Base-by-base conservation (phyloP, 345 rosid genomes). In the Lumnitzera racemosa region DNA sequence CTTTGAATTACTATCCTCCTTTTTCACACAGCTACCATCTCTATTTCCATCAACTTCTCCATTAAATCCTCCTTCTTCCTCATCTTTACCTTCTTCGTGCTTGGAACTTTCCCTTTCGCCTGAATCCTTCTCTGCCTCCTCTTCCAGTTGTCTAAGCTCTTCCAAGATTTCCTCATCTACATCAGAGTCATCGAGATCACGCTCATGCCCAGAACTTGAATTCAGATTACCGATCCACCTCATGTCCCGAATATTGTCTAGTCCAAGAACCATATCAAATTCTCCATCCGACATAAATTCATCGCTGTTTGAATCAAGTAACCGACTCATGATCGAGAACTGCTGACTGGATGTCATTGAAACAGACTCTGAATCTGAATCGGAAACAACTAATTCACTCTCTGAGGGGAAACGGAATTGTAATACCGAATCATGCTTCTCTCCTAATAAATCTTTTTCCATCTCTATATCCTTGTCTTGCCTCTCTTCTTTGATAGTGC, bases 271-370 rank as follows among this genome's bases (percentile, higher is more conserved):
- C 14, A 70, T 79, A 23, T 70, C 78, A 58, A 76, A 78, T 66
- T 87, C 88, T 13, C 55, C 70, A 56, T 87, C 91, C 1, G 91
- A 80, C 17, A 83, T 69, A 63, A 84, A 84, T 46, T 76, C 83
- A 48, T 80, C 80, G 14, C 78, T 70, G n/a, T 55, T 70, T 53
- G 84, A 75, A 61, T 73, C 78, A 13, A 69, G 52, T 27, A 67
- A 68, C 17, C 66, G 78, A 70, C 88, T 81, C 53, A 63, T 50
- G 49, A 64, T 53, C 4, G 69, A 67, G 61, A 59, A 55, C 53
- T 76, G 85, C 47, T 73, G 78, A 72, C 83, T 83, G 16, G 91
- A 85, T 73, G 76, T 59, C 46, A 77, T 74, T 0, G 87, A 83
- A 60, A 3, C 43, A 9, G 43, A 36, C 43, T 76, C 83, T 6